Evolutionary conservation across 305 asterid species (phyloP).

Genomic region (Fraxinus paxiana): DNA sequence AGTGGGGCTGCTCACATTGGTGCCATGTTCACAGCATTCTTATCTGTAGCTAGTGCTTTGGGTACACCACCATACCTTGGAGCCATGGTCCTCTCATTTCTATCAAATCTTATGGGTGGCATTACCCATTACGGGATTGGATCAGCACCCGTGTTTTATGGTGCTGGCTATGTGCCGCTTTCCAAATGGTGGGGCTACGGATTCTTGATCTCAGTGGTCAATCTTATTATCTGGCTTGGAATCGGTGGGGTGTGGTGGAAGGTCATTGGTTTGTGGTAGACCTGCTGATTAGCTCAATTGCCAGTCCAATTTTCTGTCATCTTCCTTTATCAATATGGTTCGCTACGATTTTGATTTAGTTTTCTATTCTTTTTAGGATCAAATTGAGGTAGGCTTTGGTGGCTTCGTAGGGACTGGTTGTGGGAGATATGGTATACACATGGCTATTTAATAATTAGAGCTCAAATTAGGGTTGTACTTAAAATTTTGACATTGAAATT

Average conservation of each 20-base stretch:
- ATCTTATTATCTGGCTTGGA: conserved; percentile 86
- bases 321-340: background rate
- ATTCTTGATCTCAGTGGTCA: conserved; percentile 74
- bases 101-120: conserved; percentile 96
- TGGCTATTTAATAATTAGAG: conserved; percentile 13
- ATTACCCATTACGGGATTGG: conserved; percentile 94
- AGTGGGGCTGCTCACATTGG: conserved; percentile 99
- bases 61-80: conserved; percentile 87
- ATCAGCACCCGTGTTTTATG: conserved; percentile 93
- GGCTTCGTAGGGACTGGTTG: conserved; percentile 1
- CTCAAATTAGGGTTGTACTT: conserved; percentile 22
- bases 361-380: background rate
- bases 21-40: conserved; percentile 96
- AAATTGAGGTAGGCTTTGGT: background rate
- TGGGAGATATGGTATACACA: conserved; percentile 1
- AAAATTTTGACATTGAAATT: conserved; percentile 24
- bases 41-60: conserved; percentile 84
- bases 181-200: conserved; percentile 99
- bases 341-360: background rate
- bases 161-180: conserved; percentile 95
- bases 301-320: background rate
- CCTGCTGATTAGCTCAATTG: background rate
- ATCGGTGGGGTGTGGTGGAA: conserved; percentile 97
- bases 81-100: conserved; percentile 74
- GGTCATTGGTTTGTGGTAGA: conserved; percentile 73